These are phyloP conservation scores for Zasmidium cellare DNA, from an alignment of 2,329 filamentous ascomycete species.

Conservation along the genomic window DNA sequence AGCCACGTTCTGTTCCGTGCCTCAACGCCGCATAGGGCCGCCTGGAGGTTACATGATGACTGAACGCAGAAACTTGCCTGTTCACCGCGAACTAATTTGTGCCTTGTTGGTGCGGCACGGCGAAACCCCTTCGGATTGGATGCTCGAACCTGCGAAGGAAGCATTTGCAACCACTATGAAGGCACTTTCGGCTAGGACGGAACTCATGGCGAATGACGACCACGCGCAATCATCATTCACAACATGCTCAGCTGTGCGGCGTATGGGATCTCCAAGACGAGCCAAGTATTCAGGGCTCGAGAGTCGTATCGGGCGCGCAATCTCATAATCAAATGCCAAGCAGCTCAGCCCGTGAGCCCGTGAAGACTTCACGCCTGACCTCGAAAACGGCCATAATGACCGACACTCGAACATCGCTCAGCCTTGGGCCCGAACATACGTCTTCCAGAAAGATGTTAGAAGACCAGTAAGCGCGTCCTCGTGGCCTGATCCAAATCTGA, in stretches of 20 bases:
- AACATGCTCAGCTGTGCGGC: background rate
- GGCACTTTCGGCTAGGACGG: background rate
- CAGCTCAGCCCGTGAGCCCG: too few species aligned
- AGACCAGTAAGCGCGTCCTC: background rate
- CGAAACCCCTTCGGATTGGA: background rate
- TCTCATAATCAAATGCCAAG: too few species aligned
- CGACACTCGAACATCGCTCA: background rate
- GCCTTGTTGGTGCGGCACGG: background rate
- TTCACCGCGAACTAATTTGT: background rate
- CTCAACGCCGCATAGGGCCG: background rate
- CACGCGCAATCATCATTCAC: background rate
- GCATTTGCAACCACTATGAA: background rate
- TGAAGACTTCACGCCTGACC: too few species aligned
- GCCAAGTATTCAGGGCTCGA: background rate
- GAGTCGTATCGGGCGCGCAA: too few species aligned
- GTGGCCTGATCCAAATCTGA: background rate
- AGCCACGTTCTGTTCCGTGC: background rate
- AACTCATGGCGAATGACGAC: background rate
- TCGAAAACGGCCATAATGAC: background rate
- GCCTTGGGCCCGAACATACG: background rate
- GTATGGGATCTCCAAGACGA: background rate
- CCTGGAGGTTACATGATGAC: too few species aligned
- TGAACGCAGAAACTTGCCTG: background rate
- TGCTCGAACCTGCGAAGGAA: background rate
- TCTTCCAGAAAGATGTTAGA: background rate